Evolutionary conservation across 129 eudicot genomes (phyloP).

Genomic region (Calendula officinalis): DNA sequence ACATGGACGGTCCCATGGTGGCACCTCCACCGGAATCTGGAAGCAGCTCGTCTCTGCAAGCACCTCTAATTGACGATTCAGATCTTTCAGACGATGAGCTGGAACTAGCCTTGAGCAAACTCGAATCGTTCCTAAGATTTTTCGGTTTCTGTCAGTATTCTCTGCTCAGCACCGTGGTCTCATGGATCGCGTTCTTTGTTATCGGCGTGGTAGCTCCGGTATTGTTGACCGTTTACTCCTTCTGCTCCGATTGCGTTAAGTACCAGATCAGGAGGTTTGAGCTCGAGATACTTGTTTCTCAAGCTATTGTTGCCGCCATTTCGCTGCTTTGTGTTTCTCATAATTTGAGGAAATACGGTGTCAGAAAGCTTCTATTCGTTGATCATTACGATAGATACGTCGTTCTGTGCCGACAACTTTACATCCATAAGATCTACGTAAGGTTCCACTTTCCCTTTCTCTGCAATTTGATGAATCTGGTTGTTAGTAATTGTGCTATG

Average conservation of each 20-base stretch:
- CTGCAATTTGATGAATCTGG: not conserved
- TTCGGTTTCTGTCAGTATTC: slow-evolving; percentile 10
- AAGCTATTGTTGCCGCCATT: slow-evolving; percentile 49
- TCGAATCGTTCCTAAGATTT: slow-evolving; percentile 12
- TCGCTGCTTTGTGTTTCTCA: slow-evolving; percentile 52
- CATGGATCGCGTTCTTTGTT: slow-evolving; percentile 1
- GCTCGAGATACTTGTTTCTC: slow-evolving; percentile 46
- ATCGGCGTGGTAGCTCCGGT: slow-evolving; percentile 11
- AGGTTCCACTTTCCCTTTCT: slow-evolving; percentile 15
- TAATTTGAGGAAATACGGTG: slow-evolving; percentile 53
- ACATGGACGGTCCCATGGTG: not conserved
- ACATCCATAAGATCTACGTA: slow-evolving; percentile 42
- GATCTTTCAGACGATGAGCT: not conserved
- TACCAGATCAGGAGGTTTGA: slow-evolving; percentile 49
- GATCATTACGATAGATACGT: slow-evolving; percentile 47
- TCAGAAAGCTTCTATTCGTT: slow-evolving; percentile 52
- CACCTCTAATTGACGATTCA: slow-evolving; percentile 1
- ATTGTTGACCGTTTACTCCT: slow-evolving; percentile 2
- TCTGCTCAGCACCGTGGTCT: not conserved
- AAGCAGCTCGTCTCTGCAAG: slow-evolving; percentile 3
- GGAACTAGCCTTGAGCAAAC: slow-evolving; percentile 4
- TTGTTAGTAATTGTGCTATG: no score
- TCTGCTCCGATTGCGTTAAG: slow-evolving; percentile 42
- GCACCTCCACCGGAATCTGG: not conserved
- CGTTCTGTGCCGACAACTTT: slow-evolving; percentile 36